phyloP scores from a whole-genome alignment of 192 early-diverging fungal species.

The Linnemannia exigua region DNA sequence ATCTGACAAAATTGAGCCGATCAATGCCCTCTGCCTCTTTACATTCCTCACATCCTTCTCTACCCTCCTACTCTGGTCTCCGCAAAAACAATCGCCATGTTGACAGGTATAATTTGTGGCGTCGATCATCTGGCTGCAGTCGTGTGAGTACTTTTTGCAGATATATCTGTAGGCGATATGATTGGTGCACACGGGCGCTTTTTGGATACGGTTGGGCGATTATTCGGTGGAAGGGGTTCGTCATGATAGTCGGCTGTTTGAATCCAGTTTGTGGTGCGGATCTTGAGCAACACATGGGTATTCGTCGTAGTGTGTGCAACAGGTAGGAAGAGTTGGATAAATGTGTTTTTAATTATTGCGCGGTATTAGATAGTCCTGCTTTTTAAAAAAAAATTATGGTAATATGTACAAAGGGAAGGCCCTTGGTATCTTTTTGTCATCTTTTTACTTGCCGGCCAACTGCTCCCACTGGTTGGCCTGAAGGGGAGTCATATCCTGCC shows the following conservation, averaged over 20 bases:
- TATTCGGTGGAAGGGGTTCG: constrained; percentile 22
- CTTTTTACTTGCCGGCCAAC: constrained; percentile 39
- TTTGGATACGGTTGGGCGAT: constrained; percentile 26
- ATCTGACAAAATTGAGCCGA: constrained; percentile 64
- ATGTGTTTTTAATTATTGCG: not conserved
- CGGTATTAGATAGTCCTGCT: not conserved
- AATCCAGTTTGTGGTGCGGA: constrained; percentile 25
- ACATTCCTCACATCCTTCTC: too few species aligned
- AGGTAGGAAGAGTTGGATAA: too few species aligned
- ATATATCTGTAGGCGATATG: constrained; percentile 29
- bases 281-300: constrained; percentile 17
- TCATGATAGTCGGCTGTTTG: constrained; percentile 27
- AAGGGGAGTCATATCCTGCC: constrained; percentile 30
- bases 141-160: constrained; percentile 31
- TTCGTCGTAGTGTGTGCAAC: constrained; percentile 31
- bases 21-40: constrained; percentile 62
- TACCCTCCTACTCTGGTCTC: too few species aligned
- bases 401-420: not conserved
- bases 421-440: not conserved
- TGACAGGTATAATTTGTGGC: constrained; percentile 27
- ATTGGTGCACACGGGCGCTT: constrained; percentile 40
- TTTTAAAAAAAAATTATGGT: not conserved
- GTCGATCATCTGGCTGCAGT: constrained; percentile 19
- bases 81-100: constrained; percentile 44
- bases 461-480: constrained; percentile 57